Percentiles rank a stretch among this genome's conserved stretches.
These are phyloP conservation scores for Acrocalymma vagum DNA, from an alignment of 2,329 filamentous ascomycete genomes.

Conservation along the genomic window DNA sequence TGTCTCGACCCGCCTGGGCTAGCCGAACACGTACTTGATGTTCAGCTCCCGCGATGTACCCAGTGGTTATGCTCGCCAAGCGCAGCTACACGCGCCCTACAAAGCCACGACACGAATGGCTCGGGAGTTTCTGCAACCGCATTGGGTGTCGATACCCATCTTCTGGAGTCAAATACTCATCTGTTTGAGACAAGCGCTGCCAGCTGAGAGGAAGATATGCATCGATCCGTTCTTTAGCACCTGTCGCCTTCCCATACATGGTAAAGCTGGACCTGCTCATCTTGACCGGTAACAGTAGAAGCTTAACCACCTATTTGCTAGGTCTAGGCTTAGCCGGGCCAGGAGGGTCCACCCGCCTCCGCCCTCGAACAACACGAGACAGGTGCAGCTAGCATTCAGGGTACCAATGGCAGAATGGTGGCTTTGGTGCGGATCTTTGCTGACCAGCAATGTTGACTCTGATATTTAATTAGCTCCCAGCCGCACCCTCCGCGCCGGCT, in stretches of 20 bases:
- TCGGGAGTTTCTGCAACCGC: conserved; percentile 6
- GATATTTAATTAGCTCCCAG: conserved; percentile 8
- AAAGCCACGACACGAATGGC: conserved; percentile 11
- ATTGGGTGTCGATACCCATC: conserved; percentile 1
- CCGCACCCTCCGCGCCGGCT: conserved; percentile 4
- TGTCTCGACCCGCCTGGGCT: too few species aligned
- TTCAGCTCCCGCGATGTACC: too few species aligned
- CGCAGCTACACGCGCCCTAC: too few species aligned
- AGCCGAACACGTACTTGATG: too few species aligned
- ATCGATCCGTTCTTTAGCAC: conserved; percentile 5
- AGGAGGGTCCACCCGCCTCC: conserved; percentile 9
- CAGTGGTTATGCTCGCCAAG: too few species aligned
- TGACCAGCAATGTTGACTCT: conserved; percentile 4
- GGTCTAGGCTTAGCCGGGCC: conserved; percentile 9
- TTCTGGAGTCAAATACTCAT: conserved; percentile 4
- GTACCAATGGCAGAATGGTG: too few species aligned
- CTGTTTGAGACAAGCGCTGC: conserved; percentile 2
- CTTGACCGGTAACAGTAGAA: conserved; percentile 14
- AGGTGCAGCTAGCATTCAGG: conserved; percentile 7
- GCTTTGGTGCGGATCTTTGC: conserved; percentile 11
- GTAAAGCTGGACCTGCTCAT: conserved; percentile 9
- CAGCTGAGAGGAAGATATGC: conserved; percentile 8
- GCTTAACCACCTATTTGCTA: conserved; percentile 1
- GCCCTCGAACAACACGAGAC: conserved; percentile 14
- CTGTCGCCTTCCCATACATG: conserved; percentile 5